These are phyloP conservation scores for Neurospora cerealis DNA, from an alignment of 495 filamentous ascomycete species.

Conservation along the genomic window DNA sequence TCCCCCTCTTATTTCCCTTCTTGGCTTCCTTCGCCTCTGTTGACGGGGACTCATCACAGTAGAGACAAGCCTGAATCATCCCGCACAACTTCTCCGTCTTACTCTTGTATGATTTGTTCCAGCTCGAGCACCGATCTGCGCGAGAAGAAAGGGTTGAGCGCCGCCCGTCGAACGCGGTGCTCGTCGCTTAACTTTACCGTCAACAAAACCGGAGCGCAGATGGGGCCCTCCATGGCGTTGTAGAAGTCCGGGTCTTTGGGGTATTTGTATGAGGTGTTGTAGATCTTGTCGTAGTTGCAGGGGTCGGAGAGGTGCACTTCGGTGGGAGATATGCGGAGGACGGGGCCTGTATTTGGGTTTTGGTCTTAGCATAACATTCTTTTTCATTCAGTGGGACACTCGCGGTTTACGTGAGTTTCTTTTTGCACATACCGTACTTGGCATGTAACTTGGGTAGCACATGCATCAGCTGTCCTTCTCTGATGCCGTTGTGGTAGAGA, in stretches of 20 bases:
- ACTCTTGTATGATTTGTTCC: constrained; percentile 20
- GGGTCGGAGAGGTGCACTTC: constrained; percentile 33
- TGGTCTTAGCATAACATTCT: background rate
- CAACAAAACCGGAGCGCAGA: constrained; percentile 6
- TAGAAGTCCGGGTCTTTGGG: constrained; percentile 17
- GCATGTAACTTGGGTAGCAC: constrained; percentile 3
- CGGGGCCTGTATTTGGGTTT: constrained; percentile 4
- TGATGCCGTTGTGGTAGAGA: constrained; percentile 8
- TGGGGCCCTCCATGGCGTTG: constrained; percentile 1
- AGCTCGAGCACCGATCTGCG: constrained; percentile 22
- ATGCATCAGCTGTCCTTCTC: constrained; percentile 9
- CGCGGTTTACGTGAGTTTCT: background rate
- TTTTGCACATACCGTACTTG: constrained; percentile 2
- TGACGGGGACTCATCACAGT: background rate
- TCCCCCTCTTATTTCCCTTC: background rate
- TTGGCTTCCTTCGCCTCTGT: background rate
- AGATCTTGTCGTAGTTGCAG: constrained; percentile 28
- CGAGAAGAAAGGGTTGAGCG: constrained; percentile 35
- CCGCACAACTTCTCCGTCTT: constrained; percentile 8
- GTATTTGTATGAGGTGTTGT: constrained; percentile 21
- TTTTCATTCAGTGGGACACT: background rate
- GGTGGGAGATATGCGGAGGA: constrained; percentile 30
- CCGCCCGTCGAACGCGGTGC: constrained; percentile 24
- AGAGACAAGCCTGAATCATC: constrained; percentile 6
- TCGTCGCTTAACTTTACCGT: constrained; percentile 18